Evolutionary conservation across 768 basidiomycete genomes (phyloP).

Genomic region (Rhizopogon vinicolor): DNA sequence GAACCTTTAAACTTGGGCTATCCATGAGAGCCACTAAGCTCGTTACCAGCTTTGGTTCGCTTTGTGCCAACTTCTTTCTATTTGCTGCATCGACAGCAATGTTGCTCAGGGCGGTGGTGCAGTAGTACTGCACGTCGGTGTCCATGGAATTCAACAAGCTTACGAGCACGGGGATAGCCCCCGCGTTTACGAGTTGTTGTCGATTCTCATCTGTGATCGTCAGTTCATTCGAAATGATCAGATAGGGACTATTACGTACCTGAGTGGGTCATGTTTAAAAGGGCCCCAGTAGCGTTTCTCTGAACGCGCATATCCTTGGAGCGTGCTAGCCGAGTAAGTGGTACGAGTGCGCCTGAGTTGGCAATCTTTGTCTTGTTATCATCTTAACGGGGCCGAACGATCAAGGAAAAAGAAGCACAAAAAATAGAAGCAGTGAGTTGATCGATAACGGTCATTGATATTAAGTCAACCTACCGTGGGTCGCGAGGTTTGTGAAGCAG

Average conservation of each 20-base stretch:
- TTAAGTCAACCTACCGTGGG: constrained; percentile 67
- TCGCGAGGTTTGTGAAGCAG: constrained; percentile 97
- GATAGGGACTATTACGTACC: constrained; percentile 44
- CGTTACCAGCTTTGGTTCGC: constrained; percentile 90
- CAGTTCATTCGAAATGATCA: constrained; percentile 2
- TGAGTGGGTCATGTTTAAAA: constrained; percentile 99
- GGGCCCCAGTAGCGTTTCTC: constrained; percentile 94
- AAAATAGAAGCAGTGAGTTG: constrained; percentile 3
- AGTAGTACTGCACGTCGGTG: constrained; percentile 99
- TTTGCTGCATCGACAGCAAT: constrained; percentile 97
- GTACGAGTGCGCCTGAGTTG: constrained; percentile 97
- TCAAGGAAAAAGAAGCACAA: constrained; percentile 7
- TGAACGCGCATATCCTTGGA: constrained; percentile 99
- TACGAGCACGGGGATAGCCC: constrained; percentile 96
- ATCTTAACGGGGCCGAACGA: constrained; percentile 43
- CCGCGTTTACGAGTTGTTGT: constrained; percentile 96
- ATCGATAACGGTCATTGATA: constrained; percentile 2
- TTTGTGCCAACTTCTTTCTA: constrained; percentile 90
- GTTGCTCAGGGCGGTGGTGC: constrained; percentile 96
- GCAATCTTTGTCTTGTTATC: constrained; percentile 99
- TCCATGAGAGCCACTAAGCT: constrained; percentile 97
- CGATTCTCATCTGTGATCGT: constrained; percentile 82
- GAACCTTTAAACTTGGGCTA: constrained; percentile 94
- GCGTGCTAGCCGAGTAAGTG: constrained; percentile 90
- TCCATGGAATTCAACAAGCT: constrained; percentile 91